Base-by-base conservation (phyloP, 2,329 filamentous ascomycete species). In the Gliomastix tumulicola region DNA sequence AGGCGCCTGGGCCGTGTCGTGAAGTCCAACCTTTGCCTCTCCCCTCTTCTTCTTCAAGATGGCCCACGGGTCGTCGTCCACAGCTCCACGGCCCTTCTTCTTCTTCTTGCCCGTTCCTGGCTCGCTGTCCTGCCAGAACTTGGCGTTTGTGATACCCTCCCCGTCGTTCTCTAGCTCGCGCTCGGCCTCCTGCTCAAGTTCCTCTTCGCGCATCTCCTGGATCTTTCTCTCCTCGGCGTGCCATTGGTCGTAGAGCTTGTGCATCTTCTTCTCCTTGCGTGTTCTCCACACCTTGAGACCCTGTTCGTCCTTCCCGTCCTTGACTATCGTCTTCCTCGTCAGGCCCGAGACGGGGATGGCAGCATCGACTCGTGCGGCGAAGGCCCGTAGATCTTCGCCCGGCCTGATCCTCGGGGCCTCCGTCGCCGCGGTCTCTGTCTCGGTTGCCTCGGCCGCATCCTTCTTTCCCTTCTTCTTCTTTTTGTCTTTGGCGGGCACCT, bases 251-350 rank as follows among this genome's bases (percentile, higher is more conserved):
- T 89, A 87, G 45, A 87, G 71, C 51, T 85, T 85, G 49, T 81
- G 79, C 68, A 96, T 82, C 46, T 83, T 82, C 55, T 79, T 84
- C 63, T 96, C 89, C 51, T 89, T 92, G 57, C 82, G 83, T 6
- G 89, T 96, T 35, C 77, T 71, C 44, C 76, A 73, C 15, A 80
- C 72, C 53, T 87, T 84, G 8, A 82, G 51, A 0, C 84, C 78
- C 22, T 75, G 60, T 7, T 79, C 72, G 41, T 82, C 80, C 45
- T 76, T 81, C 36, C 76, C 79, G 28, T 69, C 65, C 46, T 71
- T 78, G 8, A 70, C 60, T 13, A 49, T 48, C 1, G 70, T 74
- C 50, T 81, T 83, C 44, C 70, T 78, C 38, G 77, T 68, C 8
- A 96, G 68, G 0, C 82, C 81, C 7, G 78, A 67, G 0, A 98